Evolutionary conservation across 768 basidiomycete species (phyloP).

Genomic region (Auriscalpium orientale): DNA sequence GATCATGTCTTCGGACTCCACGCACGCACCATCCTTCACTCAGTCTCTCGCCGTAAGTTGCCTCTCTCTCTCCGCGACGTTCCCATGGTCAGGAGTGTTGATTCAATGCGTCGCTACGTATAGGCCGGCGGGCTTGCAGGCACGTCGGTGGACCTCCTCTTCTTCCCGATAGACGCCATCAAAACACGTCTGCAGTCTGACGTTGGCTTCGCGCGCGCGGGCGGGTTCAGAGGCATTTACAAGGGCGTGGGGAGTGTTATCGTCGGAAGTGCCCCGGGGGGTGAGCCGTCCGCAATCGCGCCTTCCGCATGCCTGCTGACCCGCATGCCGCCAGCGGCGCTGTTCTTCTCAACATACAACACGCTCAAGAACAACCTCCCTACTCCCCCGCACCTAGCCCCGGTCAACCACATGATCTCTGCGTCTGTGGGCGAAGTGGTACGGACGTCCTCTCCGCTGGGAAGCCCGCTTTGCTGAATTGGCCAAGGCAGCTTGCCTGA

Average conservation of each 20-base stretch:
- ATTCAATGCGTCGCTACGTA: too few species aligned
- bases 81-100: too few species aligned
- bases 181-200: constrained; percentile 91
- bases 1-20: constrained; percentile 5
- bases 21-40: constrained; percentile 18
- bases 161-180: constrained; percentile 95
- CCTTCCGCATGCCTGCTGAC: background rate
- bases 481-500: constrained; percentile 72
- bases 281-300: constrained; percentile 32
- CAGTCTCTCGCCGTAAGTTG: constrained; percentile 26
- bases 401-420: constrained; percentile 54
- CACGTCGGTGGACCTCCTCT: constrained; percentile 86
- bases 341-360: constrained; percentile 94
- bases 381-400: constrained; percentile 48
- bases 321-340: constrained; percentile 56
- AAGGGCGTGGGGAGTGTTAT: constrained; percentile 91
- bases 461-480: background rate
- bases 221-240: constrained; percentile 88
- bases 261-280: constrained; percentile 93
- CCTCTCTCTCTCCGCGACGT: background rate
- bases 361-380: constrained; percentile 74
- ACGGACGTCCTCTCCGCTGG: constrained; percentile 14
- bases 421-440: constrained; percentile 49
- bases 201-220: constrained; percentile 77
- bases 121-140: constrained; percentile 91